phyloP scores from a whole-genome alignment of 169 alveolate species.

The Plasmodium fragile region DNA sequence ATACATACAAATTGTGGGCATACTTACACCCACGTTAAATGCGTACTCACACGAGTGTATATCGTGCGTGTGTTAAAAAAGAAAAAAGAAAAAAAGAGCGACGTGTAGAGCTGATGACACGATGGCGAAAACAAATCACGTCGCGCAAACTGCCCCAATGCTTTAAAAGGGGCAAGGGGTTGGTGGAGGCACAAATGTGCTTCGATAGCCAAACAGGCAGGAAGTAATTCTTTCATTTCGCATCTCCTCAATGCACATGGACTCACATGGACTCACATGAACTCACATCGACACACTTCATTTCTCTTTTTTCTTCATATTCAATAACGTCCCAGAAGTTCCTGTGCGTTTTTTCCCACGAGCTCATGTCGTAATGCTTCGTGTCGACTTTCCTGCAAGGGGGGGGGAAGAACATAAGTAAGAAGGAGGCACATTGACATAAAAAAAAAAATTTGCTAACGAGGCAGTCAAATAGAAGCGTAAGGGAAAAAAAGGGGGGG shows the following conservation, averaged over 20 bases:
- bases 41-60: background rate
- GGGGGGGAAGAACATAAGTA: background rate
- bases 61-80: background rate
- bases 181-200: background rate
- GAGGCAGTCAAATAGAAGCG: background rate
- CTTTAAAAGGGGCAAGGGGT: background rate
- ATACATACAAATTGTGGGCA: background rate
- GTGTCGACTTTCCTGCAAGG: slow-evolving; percentile 22
- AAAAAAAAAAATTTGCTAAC: background rate
- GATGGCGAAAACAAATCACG: background rate
- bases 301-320: slow-evolving; percentile 52
- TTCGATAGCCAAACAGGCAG: background rate
- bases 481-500: background rate
- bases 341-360: slow-evolving; percentile 27
- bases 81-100: background rate
- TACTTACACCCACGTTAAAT: background rate
- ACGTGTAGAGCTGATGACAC: background rate
- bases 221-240: background rate
- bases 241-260: background rate
- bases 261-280: background rate
- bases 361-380: slow-evolving; percentile 35
- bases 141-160: background rate
- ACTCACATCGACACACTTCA: background rate
- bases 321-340: slow-evolving; percentile 74
- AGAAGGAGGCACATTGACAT: background rate